Conservation (phyloP, 345 rosid genomes). For the Microcos paniculata region DNA sequence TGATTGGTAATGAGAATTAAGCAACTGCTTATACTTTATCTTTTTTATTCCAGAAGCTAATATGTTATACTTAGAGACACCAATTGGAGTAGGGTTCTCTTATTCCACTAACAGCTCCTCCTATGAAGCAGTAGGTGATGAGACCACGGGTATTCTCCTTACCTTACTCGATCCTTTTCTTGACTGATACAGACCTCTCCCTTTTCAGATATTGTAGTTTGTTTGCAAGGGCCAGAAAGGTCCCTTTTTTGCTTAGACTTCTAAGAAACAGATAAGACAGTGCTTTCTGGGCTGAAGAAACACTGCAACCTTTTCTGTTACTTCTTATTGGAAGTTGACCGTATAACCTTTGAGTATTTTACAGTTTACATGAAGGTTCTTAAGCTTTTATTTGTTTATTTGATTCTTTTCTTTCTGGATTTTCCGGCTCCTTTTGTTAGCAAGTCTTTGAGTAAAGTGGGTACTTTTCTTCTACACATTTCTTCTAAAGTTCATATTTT, state of each 20-base stretch:
- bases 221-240: not conserved
- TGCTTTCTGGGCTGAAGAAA: not conserved
- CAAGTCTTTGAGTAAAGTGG: not conserved
- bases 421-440: not conserved
- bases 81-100: slow-evolving; percentile 79
- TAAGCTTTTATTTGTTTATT: not conserved
- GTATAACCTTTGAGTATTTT: not conserved
- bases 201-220: not conserved
- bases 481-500: slow-evolving; percentile 24
- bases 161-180: not conserved
- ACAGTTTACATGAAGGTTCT: not conserved
- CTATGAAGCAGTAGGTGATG: slow-evolving; percentile 56
- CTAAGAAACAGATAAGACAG: not conserved
- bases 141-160: slow-evolving; percentile 44
- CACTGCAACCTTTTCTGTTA: not conserved
- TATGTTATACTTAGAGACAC: slow-evolving; percentile 68
- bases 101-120: slow-evolving; percentile 46
- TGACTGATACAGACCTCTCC: not conserved
- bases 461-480: not conserved
- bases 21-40: not conserved
- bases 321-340: not conserved
- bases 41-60: slow-evolving; percentile 55
- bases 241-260: slow-evolving; percentile 18
- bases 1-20: not conserved
- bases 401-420: not conserved